Conservation (phyloP, 2,329 filamentous ascomycete species). For the Sclerotinia spermophila region DNA sequence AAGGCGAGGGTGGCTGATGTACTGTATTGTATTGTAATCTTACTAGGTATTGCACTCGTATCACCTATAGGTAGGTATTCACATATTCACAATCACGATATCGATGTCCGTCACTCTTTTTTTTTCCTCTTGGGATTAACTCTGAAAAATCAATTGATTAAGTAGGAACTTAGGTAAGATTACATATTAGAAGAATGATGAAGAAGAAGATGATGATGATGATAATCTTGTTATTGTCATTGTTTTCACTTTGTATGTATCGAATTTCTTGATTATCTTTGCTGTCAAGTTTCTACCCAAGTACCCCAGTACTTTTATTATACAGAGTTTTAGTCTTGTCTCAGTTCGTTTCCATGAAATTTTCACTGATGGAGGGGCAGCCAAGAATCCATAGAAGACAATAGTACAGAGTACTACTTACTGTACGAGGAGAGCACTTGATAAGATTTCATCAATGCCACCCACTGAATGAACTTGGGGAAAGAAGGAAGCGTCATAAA, state of each 20-base stretch:
- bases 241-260: not conserved
- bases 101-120: not conserved
- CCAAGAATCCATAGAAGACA: constrained; percentile 18
- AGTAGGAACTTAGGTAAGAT: too few species aligned
- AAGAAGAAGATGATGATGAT: too few species aligned
- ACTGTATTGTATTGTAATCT: too few species aligned
- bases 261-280: not conserved
- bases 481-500: not conserved
- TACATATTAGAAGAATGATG: too few species aligned
- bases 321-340: not conserved
- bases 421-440: too few species aligned
- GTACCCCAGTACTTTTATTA: not conserved
- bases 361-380: constrained; percentile 18
- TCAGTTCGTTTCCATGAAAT: not conserved
- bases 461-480: not conserved
- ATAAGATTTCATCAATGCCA: constrained; percentile 5
- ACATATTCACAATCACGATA: not conserved
- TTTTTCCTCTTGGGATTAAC: not conserved
- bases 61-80: not conserved
- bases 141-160: too few species aligned
- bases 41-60: too few species aligned
- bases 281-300: not conserved
- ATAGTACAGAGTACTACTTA: too few species aligned
- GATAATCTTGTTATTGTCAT: not conserved
- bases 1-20: not conserved